Conservation (phyloP, 1,139 yeast species). For the Candida sanyaensis region DNA sequence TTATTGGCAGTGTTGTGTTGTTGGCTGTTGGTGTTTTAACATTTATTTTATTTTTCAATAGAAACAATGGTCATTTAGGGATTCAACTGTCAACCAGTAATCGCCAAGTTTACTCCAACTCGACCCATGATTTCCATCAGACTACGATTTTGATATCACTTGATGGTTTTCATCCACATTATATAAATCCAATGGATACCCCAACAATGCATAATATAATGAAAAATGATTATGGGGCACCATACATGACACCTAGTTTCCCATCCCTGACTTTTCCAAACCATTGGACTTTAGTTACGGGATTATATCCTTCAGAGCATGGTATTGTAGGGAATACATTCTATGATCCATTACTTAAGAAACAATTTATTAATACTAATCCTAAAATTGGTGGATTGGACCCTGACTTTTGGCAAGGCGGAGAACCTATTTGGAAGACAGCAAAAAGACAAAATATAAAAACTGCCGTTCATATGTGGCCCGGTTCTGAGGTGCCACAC, state of each 20-base stretch:
- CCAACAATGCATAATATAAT: constrained; percentile 68
- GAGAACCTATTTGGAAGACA: constrained; percentile 87
- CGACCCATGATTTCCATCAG: constrained; percentile 72
- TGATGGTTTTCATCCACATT: constrained; percentile 92
- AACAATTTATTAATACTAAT: constrained; percentile 65
- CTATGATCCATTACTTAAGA: constrained; percentile 58
- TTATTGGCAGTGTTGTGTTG: constrained; percentile 11
- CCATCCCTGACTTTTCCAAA: constrained; percentile 91
- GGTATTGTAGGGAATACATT: constrained; percentile 88
- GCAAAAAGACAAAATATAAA: constrained; percentile 64
- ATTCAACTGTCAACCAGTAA: neutral
- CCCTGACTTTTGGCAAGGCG: constrained; percentile 77
- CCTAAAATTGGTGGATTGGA: constrained; percentile 56
- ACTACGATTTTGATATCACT: constrained; percentile 77
- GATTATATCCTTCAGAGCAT: constrained; percentile 78
- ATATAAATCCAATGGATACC: constrained; percentile 64
- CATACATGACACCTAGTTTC: constrained; percentile 83
- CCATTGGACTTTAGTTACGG: constrained; percentile 90
- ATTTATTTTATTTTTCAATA: constrained; percentile 8
- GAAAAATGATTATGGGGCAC: constrained; percentile 63
- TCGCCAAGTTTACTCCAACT: constrained; percentile 47
- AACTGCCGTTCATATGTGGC: constrained; percentile 95
- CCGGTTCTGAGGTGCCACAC: constrained; percentile 78
- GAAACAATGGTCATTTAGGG: neutral
- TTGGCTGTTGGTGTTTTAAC: constrained; percentile 8